These are phyloP conservation scores for Sphenostylis stenocarpa DNA, from an alignment of 306 rosid genomes.

Conservation along the genomic window DNA sequence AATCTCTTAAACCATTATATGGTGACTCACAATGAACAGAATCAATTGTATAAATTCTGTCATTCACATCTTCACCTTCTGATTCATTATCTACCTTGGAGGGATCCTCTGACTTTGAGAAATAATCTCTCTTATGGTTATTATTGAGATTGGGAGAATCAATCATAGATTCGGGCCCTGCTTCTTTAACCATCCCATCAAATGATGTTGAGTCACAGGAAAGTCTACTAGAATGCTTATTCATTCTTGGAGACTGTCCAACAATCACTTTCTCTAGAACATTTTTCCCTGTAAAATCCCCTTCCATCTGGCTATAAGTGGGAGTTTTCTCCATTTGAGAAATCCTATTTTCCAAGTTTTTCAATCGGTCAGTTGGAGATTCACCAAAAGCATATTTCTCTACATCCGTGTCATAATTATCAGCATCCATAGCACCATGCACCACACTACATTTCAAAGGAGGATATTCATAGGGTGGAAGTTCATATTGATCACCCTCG, in stretches of 20 bases:
- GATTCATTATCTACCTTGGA: constrained; percentile 61
- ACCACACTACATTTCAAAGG: constrained; percentile 71
- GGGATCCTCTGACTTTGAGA: constrained; percentile 62
- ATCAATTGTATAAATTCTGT: constrained; percentile 92
- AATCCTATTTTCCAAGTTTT: constrained; percentile 78
- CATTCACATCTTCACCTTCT: constrained; percentile 72
- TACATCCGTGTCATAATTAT: constrained; percentile 62
- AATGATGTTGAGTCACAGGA: constrained; percentile 61
- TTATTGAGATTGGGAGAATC: constrained; percentile 59
- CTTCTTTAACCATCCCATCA: constrained; percentile 55
- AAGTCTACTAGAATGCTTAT: constrained; percentile 55
- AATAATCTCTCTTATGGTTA: constrained; percentile 60
- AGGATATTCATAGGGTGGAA: constrained; percentile 72
- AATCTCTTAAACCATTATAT: constrained; percentile 49
- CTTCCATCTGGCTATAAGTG: constrained; percentile 60
- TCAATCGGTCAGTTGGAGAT: constrained; percentile 71
- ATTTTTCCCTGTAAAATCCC: constrained; percentile 61
- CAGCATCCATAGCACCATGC: constrained; percentile 50
- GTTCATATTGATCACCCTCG: constrained; percentile 58
- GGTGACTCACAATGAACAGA: constrained; percentile 69
- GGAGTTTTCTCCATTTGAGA: constrained; percentile 76
- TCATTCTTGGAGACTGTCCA: constrained; percentile 70
- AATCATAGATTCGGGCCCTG: constrained; percentile 35
- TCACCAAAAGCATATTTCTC: constrained; percentile 93
- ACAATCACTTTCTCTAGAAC: constrained; percentile 76